phyloP scores from a whole-genome alignment of 495 filamentous ascomycete genomes.

The Penicillium angulare region DNA sequence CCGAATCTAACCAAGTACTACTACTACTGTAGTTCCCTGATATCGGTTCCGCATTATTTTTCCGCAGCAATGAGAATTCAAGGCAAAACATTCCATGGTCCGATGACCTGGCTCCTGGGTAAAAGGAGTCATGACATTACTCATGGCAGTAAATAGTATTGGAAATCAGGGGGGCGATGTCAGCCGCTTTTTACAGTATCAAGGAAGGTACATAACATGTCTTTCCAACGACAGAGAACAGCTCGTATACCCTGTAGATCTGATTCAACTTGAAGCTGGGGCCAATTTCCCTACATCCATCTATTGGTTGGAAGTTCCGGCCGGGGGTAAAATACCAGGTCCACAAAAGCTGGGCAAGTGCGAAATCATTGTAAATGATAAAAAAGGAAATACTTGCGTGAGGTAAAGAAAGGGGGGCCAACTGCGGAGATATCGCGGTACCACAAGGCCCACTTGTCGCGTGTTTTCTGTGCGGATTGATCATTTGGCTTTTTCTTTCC shows the following conservation, averaged over 20 bases:
- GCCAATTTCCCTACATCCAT: not conserved
- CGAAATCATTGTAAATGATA: no score
- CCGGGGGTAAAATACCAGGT: not conserved
- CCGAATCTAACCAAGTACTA: not conserved
- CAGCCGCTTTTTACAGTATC: no score
- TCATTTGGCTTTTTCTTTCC: not conserved
- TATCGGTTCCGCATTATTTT: slow-evolving; percentile 1
- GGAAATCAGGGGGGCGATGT: not conserved
- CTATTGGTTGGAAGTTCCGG: not conserved
- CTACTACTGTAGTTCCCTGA: not conserved
- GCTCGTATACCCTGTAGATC: not conserved
- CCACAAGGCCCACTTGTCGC: slow-evolving; percentile 16
- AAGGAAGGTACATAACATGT: no score
- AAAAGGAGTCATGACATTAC: not conserved
- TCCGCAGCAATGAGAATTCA: slow-evolving; percentile 1
- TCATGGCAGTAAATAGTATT: not conserved
- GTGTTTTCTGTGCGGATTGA: slow-evolving; percentile 7
- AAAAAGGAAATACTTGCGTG: no score
- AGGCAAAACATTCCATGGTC: not conserved
- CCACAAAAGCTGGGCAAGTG: not conserved
- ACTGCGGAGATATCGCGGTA: no score
- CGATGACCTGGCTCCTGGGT: slow-evolving; percentile 12
- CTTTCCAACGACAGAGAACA: not conserved
- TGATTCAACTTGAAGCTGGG: not conserved
- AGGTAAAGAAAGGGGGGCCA: not conserved